These are phyloP conservation scores for Datisca glomerata DNA, from an alignment of 306 rosid genomes.

Conservation along the genomic window DNA sequence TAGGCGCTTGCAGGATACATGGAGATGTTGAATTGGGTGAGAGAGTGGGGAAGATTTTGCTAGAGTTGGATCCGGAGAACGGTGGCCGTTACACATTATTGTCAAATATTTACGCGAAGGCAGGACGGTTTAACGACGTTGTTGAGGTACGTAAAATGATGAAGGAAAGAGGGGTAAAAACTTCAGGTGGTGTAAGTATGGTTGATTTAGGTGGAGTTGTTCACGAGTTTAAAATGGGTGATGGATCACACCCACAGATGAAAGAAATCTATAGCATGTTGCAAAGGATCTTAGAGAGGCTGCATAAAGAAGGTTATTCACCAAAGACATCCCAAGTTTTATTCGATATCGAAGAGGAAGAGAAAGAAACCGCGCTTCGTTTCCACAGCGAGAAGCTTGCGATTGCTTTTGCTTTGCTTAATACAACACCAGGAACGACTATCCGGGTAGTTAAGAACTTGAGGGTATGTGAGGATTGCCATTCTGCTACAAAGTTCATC, in stretches of 20 bases:
- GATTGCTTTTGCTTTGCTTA: slow-evolving; percentile 43
- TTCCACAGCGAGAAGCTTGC: slow-evolving; percentile 55
- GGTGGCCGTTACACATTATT: slow-evolving; percentile 45
- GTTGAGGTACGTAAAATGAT: slow-evolving; percentile 32
- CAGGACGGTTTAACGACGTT: slow-evolving; percentile 42
- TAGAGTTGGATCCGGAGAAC: slow-evolving; percentile 35
- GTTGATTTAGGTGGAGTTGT: slow-evolving; percentile 31
- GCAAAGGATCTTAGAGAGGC: slow-evolving; percentile 28
- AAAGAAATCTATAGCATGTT: slow-evolving; percentile 29
- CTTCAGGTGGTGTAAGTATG: slow-evolving; percentile 38
- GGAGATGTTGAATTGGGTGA: slow-evolving; percentile 40
- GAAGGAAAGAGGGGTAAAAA: slow-evolving; percentile 47
- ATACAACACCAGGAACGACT: slow-evolving; percentile 37
- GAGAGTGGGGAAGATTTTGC: slow-evolving; percentile 37
- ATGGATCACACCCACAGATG: slow-evolving; percentile 37
- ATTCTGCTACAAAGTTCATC: slow-evolving; percentile 38
- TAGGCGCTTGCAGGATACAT: slow-evolving; percentile 46
- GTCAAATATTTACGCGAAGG: slow-evolving; percentile 51
- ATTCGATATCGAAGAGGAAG: slow-evolving; percentile 46
- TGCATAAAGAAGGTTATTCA: slow-evolving; percentile 33
- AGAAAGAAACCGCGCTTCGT: slow-evolving; percentile 37
- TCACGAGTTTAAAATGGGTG: slow-evolving; percentile 50
- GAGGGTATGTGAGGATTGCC: slow-evolving; percentile 59
- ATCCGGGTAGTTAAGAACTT: slow-evolving; percentile 40
- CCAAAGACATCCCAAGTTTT: slow-evolving; percentile 34